Percentiles rank a stretch among this genome's conserved stretches.
phyloP scores from a whole-genome alignment of 2,329 filamentous ascomycete species.

The Botrytis fabae region DNA sequence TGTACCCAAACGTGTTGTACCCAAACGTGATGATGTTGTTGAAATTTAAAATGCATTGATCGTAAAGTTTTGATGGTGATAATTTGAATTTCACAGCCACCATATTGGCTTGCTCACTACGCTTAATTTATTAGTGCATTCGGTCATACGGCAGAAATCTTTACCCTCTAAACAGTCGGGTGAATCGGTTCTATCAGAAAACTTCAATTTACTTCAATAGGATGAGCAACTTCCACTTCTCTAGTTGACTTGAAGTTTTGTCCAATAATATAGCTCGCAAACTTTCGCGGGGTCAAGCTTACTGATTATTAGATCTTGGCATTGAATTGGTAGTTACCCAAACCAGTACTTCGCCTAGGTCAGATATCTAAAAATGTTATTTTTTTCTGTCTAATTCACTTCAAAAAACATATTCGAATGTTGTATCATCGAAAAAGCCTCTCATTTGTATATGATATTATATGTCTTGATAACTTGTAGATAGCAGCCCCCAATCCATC shows the following conservation, averaged over 20 bases:
- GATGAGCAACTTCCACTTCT: accelerated
- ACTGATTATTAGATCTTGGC: background rate
- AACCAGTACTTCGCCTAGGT: background rate
- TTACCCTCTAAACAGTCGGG: background rate
- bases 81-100: background rate
- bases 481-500: too few species aligned
- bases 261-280: too few species aligned
- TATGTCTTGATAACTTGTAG: too few species aligned
- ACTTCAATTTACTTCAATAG: background rate
- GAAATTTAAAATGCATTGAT: background rate
- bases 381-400: background rate
- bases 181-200: background rate
- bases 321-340: background rate
- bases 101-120: background rate
- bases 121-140: too few species aligned
- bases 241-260: background rate
- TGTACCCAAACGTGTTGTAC: background rate
- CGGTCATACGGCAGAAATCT: background rate
- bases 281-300: too few species aligned
- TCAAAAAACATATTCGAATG: background rate
- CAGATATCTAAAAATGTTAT: too few species aligned
- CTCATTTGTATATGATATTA: too few species aligned
- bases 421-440: background rate
- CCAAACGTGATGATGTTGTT: background rate
- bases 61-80: background rate